Conservation (phyloP, 768 basidiomycete genomes). For the Naganishia antarctica region DNA sequence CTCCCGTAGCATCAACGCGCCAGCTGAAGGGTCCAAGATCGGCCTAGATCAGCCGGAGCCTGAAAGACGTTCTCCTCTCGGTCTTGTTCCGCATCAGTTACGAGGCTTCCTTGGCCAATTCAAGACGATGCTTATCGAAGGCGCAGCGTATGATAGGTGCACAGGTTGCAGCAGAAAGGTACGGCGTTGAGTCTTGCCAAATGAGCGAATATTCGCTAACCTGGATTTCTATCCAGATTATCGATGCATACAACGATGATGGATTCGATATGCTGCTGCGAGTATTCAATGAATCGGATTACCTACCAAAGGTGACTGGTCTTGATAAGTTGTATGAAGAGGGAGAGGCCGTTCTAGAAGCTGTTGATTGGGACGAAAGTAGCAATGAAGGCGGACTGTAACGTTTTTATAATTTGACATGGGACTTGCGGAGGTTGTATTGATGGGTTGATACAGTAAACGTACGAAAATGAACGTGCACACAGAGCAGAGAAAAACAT, state of each 20-base stretch:
- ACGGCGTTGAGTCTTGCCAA: background rate
- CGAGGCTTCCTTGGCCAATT: constrained; percentile 86
- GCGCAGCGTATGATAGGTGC: constrained; percentile 78
- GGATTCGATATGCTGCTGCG: constrained; percentile 73
- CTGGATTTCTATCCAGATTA: constrained; percentile 54
- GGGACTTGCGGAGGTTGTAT: too few relatives aligned
- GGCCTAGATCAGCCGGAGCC: constrained; percentile 33
- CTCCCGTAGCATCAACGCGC: constrained; percentile 57
- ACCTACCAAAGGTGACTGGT: constrained; percentile 70
- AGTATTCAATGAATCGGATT: constrained; percentile 77
- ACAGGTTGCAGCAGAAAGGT: constrained; percentile 85
- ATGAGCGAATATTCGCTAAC: background rate
- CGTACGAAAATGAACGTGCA: too few relatives aligned
- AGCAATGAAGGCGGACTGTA: constrained; percentile 50
- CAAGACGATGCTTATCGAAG: constrained; percentile 73
- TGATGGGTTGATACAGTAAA: too few relatives aligned
- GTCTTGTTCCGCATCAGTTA: constrained; percentile 87
- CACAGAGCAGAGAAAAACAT: too few relatives aligned
- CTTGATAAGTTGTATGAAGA: constrained; percentile 71
- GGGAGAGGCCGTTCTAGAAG: constrained; percentile 65
- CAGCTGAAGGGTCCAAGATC: constrained; percentile 56
- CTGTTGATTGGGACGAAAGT: constrained; percentile 69
- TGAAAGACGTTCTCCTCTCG: constrained; percentile 55
- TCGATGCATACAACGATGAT: constrained; percentile 72
- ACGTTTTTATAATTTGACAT: too few relatives aligned